Percentiles rank a stretch among this genome's conserved stretches.
Conservation (phyloP, 2,329 filamentous ascomycete species). For the Claviceps sp. region DNA sequence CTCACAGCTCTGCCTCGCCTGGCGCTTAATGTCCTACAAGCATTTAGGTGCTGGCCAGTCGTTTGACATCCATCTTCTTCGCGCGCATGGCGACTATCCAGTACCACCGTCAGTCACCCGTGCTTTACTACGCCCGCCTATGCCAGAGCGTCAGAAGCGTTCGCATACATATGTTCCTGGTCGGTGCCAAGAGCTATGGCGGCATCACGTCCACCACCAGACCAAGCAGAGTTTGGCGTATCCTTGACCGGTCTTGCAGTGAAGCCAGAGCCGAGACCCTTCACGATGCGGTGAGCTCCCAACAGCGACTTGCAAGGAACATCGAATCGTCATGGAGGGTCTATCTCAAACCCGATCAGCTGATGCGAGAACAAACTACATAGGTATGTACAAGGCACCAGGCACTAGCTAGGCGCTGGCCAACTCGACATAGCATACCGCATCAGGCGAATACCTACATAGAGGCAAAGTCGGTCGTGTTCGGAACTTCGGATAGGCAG, state of each 20-base stretch:
- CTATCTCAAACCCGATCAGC: not conserved
- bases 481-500: too few species aligned
- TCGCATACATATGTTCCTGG: not conserved
- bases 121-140: not conserved
- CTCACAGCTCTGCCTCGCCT: not conserved
- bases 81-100: not conserved
- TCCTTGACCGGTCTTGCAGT: not conserved
- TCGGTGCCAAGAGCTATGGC: constrained; percentile 3
- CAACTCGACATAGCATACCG: too few species aligned
- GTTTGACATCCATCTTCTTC: not conserved
- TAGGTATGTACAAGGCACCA: not conserved
- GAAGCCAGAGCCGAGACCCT: constrained; percentile 1
- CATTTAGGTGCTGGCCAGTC: not conserved
- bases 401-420: not conserved
- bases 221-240: constrained; percentile 5
- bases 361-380: not conserved
- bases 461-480: too few species aligned
- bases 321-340: not conserved
- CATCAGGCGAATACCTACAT: too few species aligned
- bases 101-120: not conserved
- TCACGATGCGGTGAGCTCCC: constrained; percentile 5
- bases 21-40: not conserved
- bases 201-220: constrained; percentile 3
- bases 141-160: not conserved
- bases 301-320: not conserved